Base-by-base conservation (phyloP, 208 protist species). In the Crithidia expoeki region DNA sequence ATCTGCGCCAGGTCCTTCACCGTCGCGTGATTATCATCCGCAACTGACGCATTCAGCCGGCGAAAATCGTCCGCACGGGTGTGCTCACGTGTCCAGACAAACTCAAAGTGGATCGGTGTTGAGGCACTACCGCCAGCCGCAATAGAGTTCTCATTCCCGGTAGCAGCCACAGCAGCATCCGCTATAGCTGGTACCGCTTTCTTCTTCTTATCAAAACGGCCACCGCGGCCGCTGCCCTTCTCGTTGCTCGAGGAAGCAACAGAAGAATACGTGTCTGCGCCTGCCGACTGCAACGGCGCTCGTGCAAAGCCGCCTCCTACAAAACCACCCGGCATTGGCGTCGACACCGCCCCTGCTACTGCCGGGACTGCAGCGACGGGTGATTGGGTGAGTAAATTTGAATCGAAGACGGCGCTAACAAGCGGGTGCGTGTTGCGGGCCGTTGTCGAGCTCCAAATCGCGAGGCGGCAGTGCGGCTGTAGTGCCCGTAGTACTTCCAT, bases 371-470 rank as follows among this genome's bases (percentile, higher is more conserved):
- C 49, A 0, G 32, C 21, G 4, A 19, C 25, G 0, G 30, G 46
- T 44, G 52, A 4, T 11, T 50, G 55, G 7, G 56, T 42, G 19
- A 38, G 72, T 27, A 77, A 21, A 17, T 47, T 58, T 0, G 52
- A 50, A 50, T 77, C 80, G 23, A 96, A 94, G 0, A 94, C 82
- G 3, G 87, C 92, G 23, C 90, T 81, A n/a, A 93, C 68, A 10
- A 94, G 63, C n/a, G 92, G 86, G 14, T 61, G 66, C 12, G 89
- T 94, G 83, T 96, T 96, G 56, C 89, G 88, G 38, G 80, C 74
- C 34, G 89, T 94, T 7, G 92, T 96, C 47, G 89, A 90, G 80
- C 89, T 94, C 89, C 92, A 96, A n/a, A 96, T 59, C 27, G 92
- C 87, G 28, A 96, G 59, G n/a, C 79, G 62, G 76, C 92, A 96